Evolutionary conservation across 495 filamentous ascomycete species (phyloP).

Genomic region (Mycothermus thermophilus): DNA sequence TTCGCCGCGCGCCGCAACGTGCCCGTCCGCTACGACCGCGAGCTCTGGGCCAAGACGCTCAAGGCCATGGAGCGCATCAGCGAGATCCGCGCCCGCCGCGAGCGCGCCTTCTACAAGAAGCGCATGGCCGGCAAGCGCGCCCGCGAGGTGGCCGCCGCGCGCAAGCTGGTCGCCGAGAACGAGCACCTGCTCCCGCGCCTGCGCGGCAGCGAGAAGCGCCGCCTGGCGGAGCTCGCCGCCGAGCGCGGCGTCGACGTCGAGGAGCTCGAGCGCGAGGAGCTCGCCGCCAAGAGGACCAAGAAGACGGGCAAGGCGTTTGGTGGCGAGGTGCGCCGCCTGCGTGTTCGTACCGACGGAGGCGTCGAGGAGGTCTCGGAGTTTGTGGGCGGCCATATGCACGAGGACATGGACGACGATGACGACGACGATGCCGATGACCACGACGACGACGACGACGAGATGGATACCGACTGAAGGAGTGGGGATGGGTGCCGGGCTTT

Average conservation of each 20-base stretch:
- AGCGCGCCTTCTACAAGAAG: conserved; percentile 82
- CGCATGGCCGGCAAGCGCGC: conserved; percentile 82
- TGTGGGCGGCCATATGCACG: conserved; percentile 7
- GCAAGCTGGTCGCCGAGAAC: conserved; percentile 81
- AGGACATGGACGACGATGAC: conserved; percentile 27
- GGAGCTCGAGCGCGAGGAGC: conserved; percentile 35
- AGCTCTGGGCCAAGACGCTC: conserved; percentile 72
- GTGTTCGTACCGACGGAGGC: conserved; percentile 50
- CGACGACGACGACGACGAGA: conserved; percentile 33
- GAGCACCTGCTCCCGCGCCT: conserved; percentile 68
- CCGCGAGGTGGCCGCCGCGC: conserved; percentile 58
- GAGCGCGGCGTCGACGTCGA: conserved; percentile 38
- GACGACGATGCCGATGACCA: conserved; percentile 41
- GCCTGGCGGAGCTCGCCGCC: conserved; percentile 36
- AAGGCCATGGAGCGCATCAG: conserved; percentile 80
- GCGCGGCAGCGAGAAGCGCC: conserved; percentile 41
- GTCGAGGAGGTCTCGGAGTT: conserved; percentile 40
- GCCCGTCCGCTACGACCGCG: conserved; percentile 87
- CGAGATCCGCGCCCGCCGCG: conserved; percentile 71
- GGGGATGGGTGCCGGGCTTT: no score
- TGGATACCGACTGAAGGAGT: conserved; percentile 53
- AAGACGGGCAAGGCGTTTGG: conserved; percentile 38
- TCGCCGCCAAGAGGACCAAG: conserved; percentile 15
- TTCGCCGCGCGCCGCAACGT: conserved; percentile 90
- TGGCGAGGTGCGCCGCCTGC: conserved; percentile 48